phyloP scores from a whole-genome alignment of 1,284 basidiomycete species.

The Boletus chippewaensis region DNA sequence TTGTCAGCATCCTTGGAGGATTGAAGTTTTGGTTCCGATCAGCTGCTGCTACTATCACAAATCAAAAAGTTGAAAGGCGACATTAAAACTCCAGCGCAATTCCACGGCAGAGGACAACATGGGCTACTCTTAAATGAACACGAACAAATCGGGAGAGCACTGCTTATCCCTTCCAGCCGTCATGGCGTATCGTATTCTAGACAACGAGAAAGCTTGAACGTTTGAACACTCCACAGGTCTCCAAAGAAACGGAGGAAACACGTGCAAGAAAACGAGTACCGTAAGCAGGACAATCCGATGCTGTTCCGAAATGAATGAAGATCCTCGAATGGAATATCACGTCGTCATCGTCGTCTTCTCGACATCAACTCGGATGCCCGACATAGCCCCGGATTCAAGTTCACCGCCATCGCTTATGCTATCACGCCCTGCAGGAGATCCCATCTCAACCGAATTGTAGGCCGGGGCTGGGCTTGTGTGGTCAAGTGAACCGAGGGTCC shows the following conservation, averaged over 20 bases:
- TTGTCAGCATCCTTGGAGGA: conserved; percentile 1
- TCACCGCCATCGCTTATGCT: conserved; percentile 35
- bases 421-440: conserved; percentile 30
- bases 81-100: not conserved
- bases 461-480: conserved; percentile 45
- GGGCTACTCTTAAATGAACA: conserved; percentile 9
- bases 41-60: too few relatives aligned
- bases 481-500: conserved; percentile 29
- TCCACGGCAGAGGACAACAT: not conserved
- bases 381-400: conserved; percentile 21
- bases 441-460: conserved; percentile 48
- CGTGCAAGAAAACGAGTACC: conserved; percentile 22
- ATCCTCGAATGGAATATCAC: conserved; percentile 24
- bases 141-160: conserved; percentile 11
- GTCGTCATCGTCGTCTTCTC: conserved; percentile 53
- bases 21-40: too few relatives aligned
- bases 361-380: conserved; percentile 59
- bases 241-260: conserved; percentile 7
- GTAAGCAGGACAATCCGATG: conserved; percentile 25
- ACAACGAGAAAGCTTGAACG: conserved; percentile 15
- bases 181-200: conserved; percentile 17
- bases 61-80: not conserved
- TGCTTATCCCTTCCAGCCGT: conserved; percentile 16
- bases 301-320: conserved; percentile 21
- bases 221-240: conserved; percentile 4